Base-by-base conservation (phyloP, 352 stramenopile genomes). In the Saprolegnia diclina region DNA sequence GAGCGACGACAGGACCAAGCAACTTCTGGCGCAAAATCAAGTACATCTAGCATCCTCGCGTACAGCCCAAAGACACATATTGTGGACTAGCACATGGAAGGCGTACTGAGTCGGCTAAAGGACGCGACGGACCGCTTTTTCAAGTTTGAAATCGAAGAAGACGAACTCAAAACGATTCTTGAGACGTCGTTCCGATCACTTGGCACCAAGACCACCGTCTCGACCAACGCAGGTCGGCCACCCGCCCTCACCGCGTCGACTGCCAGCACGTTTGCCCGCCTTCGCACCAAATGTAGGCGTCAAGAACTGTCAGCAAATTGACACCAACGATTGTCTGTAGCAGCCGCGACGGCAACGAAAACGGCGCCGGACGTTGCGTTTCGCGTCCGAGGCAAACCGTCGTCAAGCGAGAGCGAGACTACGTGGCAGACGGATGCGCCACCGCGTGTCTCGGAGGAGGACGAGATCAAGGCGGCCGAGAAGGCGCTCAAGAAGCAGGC, bases 81-180 rank as follows among this genome's bases (percentile, higher is more conserved):
- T n/a, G 45, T 71, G n/a, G n/a, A n/a, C n/a, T n/a, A 90, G 83
- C 79, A 87, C 76, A 70, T 94, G 35, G 82, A 93, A 71, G 77
- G 40, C 16, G 83, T 81, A 0, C 54, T 94, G 32, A 72, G 71
- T 19, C 85, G 91, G 56, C 71, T 94, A 3, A 90, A 89, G 72
- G 85, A 92, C 21, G 83, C 82, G 0, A 90, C 81, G 0, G 82
- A 94, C 64, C 77, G 81, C 14, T 97, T 97, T 71, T 97, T 97
- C 72, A 83, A 86, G 69, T 97, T 97, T 75, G 90, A 98, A 70
- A 96, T 98, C 52, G 91, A 97, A 73, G 90, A 98, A 74, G 89
- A 97, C 57, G 87, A 97, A 64, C 82, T 97, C 55, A 88, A 92
- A 66, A 44, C 69, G 37, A 89, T 91, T 59, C 75, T 92, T 72